A percentile compares a stretch with the other conserved stretches of the same genome.
phyloP scores from a whole-genome alignment of 192 early-diverging fungal species.

The Coemansia reversa region DNA sequence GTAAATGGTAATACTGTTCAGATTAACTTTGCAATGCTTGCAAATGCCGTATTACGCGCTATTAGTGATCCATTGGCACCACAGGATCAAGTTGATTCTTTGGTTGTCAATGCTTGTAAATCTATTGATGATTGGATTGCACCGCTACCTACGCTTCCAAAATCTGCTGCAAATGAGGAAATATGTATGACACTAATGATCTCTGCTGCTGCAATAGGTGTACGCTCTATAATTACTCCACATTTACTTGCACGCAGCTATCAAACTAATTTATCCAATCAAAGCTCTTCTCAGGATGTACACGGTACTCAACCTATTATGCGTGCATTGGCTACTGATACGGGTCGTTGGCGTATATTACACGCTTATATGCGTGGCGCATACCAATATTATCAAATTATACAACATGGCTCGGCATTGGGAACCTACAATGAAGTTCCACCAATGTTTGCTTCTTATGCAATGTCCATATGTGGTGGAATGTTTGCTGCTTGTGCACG shows the following conservation, averaged over 20 bases:
- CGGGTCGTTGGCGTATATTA: constrained; percentile 14
- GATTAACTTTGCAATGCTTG: constrained; percentile 47
- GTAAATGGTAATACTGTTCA: constrained; percentile 42
- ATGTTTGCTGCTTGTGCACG: constrained; percentile 41
- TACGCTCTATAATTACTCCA: constrained; percentile 38
- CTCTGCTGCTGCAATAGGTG: constrained; percentile 28
- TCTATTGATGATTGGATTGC: constrained; percentile 38
- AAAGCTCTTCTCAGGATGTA: not conserved
- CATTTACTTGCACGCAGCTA: constrained; percentile 32
- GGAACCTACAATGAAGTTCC: constrained; percentile 22
- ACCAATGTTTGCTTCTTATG: constrained; percentile 44
- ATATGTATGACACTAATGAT: constrained; percentile 37
- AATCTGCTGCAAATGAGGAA: constrained; percentile 14
- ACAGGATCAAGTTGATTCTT: constrained; percentile 24
- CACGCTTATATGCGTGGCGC: constrained; percentile 27
- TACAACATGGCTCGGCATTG: constrained; percentile 9
- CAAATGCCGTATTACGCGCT: constrained; percentile 36
- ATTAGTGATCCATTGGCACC: constrained; percentile 39
- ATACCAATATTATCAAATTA: constrained; percentile 18
- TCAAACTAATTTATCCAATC: not conserved
- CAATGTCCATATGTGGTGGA: constrained; percentile 39
- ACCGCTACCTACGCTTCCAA: constrained; percentile 30
- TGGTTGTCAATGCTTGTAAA: constrained; percentile 23
- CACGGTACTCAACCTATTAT: constrained; percentile 1
- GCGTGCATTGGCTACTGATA: constrained; percentile 10